phyloP scores from a whole-genome alignment of 306 rosid species.

The Astragalus glycyphyllos region DNA sequence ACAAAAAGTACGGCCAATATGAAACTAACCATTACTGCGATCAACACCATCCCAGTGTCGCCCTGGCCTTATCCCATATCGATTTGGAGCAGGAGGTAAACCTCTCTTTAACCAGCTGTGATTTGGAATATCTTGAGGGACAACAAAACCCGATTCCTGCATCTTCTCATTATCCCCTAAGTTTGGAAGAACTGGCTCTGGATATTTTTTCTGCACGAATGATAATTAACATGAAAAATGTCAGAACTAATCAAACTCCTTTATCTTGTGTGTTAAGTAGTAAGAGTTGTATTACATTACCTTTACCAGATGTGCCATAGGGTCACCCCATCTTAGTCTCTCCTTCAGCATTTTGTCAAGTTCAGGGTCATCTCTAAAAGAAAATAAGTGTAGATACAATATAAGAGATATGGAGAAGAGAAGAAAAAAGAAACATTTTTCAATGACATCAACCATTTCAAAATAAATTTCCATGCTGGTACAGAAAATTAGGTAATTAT shows the following conservation, averaged over 20 bases:
- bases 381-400: conserved; percentile 20
- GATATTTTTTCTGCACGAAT: conserved; percentile 67
- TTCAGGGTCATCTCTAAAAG: conserved; percentile 84
- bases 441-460: conserved; percentile 33
- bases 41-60: conserved; percentile 98
- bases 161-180: conserved; percentile 75
- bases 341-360: conserved; percentile 80
- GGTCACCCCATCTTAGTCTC: conserved; percentile 91
- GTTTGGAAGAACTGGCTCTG: conserved; percentile 59
- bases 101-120: conserved; percentile 91
- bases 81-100: conserved; percentile 77
- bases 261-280: conserved; percentile 19
- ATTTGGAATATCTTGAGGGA: conserved; percentile 86
- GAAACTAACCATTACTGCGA: conserved; percentile 84
- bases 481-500: neutral
- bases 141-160: conserved; percentile 84
- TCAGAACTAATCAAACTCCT: conserved; percentile 35
- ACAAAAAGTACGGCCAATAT: neutral
- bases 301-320: conserved; percentile 94
- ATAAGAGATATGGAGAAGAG: neutral
- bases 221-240: conserved; percentile 36
- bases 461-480: neutral
- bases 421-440: conserved; percentile 19
- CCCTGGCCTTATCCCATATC: conserved; percentile 85
- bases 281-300: conserved; percentile 47